Evolutionary conservation across 140 eudicot species (phyloP), one percentile per base, ranked within the genome.

Genomic region (Bidens hawaiensis): DNA sequence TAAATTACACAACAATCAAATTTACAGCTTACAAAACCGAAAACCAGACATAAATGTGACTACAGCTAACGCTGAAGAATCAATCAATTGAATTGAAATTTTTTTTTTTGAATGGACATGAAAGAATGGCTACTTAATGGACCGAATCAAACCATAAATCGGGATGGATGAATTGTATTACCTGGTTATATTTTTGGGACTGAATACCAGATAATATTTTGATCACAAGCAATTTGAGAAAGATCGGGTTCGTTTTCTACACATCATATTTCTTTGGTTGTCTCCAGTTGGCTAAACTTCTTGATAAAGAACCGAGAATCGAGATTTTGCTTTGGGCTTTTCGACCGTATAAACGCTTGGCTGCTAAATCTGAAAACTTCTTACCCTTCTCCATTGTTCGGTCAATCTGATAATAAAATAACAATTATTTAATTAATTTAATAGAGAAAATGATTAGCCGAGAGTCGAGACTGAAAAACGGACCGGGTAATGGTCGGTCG

Each of bases 341-440:
- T 31, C 69, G 78, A 45, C 79, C 98, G 54, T 84, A 80, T 47
- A 91, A 65, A 69, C 81, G 88, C 42, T 91, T 91, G 15, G 96
- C 98, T 36, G 93, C 90, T 72, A 91, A 77, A 75, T 91, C 98
- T 23, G 98, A 82, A 56, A 79, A 87, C 34, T 85, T 91, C 21
- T 95, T 91, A 42, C 95, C 98, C 75, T 82, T 84, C 27, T 74
- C 90, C 73, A 79, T 90, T 70, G 83, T 76, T 67, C 98, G 79
- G 43, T 87, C 96, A 38, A 91, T 91, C 98, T 91, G 85, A 65
- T 33, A 68, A 17, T 0, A 38, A 38, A 38, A 38, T 9, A 10
- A 38, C 10, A 38, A 11, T 12, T 12, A 38, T 12, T 31, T 31
- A 0, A 5, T 31, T 31, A 0, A 31, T 38, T 38, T 5, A 38